These are phyloP conservation scores for Amanita pseudoporphyria DNA, from an alignment of 768 basidiomycete genomes.

Conservation along the genomic window DNA sequence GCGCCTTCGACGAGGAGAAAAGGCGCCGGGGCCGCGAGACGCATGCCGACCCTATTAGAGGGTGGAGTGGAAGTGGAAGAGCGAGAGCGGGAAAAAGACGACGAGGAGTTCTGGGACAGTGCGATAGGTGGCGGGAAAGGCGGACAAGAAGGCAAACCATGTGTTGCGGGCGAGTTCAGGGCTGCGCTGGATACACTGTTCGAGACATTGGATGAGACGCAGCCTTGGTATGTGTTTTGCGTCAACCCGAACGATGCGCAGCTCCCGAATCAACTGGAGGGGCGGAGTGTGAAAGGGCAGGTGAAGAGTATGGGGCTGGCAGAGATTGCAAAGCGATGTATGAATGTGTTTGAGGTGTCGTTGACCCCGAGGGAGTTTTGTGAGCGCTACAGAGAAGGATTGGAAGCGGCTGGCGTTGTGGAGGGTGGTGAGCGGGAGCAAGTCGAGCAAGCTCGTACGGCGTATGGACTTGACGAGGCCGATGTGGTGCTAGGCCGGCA, in stretches of 20 bases:
- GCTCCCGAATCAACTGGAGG: slow-evolving; percentile 89
- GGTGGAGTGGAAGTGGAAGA: slow-evolving; percentile 34
- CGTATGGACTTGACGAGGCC: slow-evolving; percentile 48
- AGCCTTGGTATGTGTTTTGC: slow-evolving; percentile 88
- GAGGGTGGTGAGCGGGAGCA: slow-evolving; percentile 54
- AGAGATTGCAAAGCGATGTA: slow-evolving; percentile 62
- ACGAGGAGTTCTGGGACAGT: slow-evolving; percentile 10
- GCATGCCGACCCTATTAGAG: slow-evolving; percentile 45
- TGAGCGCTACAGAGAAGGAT: slow-evolving; percentile 66
- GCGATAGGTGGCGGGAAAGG: slow-evolving; percentile 31
- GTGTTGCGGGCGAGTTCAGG: slow-evolving; percentile 85
- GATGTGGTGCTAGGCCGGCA: slow-evolving; percentile 78
- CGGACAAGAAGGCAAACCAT: slow-evolving; percentile 41
- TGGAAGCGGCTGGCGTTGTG: slow-evolving; percentile 44
- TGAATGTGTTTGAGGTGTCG: slow-evolving; percentile 69
- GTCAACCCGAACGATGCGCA: slow-evolving; percentile 94
- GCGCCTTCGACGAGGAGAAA: slow-evolving; percentile 85
- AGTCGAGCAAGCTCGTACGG: slow-evolving; percentile 46
- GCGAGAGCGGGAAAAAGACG: slow-evolving; percentile 43
- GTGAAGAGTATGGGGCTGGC: slow-evolving; percentile 72
- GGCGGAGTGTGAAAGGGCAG: slow-evolving; percentile 86
- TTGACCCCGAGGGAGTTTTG: slow-evolving; percentile 85
- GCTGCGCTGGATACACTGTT: slow-evolving; percentile 79
- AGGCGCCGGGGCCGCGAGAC: slow-evolving; percentile 42
- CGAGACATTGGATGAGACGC: slow-evolving; percentile 80